Base-by-base conservation (phyloP, 495 filamentous ascomycete genomes). In the Elaphomyces granulatus region DNA sequence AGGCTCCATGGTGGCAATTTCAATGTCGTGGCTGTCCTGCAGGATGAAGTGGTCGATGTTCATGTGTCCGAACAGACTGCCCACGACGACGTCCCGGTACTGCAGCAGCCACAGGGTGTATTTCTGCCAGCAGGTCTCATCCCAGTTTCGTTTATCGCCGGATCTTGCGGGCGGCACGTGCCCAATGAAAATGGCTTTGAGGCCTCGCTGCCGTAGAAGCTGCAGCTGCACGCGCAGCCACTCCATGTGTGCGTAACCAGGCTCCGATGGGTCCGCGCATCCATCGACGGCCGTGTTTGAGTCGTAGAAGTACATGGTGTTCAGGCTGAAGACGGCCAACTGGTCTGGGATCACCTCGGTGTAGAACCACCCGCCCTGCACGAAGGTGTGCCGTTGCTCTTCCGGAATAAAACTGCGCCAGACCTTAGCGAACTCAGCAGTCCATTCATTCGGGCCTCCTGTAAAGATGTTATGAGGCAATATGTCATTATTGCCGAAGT, bases 11-110 rank as follows among this genome's bases (percentile, higher is more conserved):
- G 52, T 52, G 17, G 49, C 47, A 18, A 71, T 64, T 32, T 85
- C 63, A 33, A 96, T 67, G 10, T 93, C 71, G 8, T 81, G 62
- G 43, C 73, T 81, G 61, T 95, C 90, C 50, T 94, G 87, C 7
- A 99, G 60, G 50, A 96, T 72, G 60, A 96, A 99, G 54, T 99
- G 90, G 51, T 99, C 90, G 44, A 94, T 80, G 52, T 99, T 99
- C 87, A 99, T 96, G 54, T 99, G 90, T 1, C 88, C 90, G 47
- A 82, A 99, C 12, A 90, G 41, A 12, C 75, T 74, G 4, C 73
- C 72, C 26, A 86, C 71, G 8, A 99, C 64, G 8, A 99, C 78
- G 56, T 99, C 90, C 26, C 92, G 81, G 50, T 86, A 99, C 49
- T 86, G 83, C 49, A 75, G 67, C 47, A 87, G 56, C 85, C 86